Evolutionary conservation across 2,329 filamentous ascomycete genomes (phyloP).

Genomic region (Pseudogymnoascus sp.): DNA sequence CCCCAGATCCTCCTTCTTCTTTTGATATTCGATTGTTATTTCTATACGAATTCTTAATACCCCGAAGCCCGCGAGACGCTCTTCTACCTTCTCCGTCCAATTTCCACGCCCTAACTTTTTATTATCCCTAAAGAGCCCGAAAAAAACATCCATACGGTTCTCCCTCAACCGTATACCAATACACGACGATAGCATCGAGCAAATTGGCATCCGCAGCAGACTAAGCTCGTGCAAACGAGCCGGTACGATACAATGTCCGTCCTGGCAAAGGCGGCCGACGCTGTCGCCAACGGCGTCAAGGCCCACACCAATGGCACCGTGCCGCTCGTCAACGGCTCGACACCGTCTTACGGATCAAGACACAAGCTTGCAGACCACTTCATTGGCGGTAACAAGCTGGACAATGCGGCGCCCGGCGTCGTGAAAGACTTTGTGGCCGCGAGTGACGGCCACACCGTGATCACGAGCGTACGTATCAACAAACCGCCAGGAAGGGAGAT

Average conservation of each 20-base stretch:
- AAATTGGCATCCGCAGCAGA: not conserved
- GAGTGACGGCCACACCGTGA: conserved; percentile 93
- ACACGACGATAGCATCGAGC: not conserved
- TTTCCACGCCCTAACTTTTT: not conserved
- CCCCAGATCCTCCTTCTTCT: not conserved
- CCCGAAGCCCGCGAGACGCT: not conserved
- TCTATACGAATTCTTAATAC: conserved; percentile 8
- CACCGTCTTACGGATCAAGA: conserved; percentile 65
- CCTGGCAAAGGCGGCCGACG: not conserved
- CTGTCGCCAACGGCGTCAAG: conserved; percentile 25
- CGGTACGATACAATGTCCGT: not conserved
- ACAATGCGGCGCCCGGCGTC: conserved; percentile 71
- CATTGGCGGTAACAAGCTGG: conserved; percentile 86
- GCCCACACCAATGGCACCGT: conserved; percentile 33
- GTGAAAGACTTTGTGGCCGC: conserved; percentile 94
- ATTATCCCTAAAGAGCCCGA: conserved; percentile 5
- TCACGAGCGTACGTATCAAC: conserved; percentile 72
- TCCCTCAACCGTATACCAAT: not conserved
- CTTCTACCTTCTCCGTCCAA: not conserved
- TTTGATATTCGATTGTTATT: conserved; percentile 5
- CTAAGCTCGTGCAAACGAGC: not conserved
- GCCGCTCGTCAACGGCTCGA: conserved; percentile 48
- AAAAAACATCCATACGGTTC: not conserved
- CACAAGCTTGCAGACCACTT: conserved; percentile 86
- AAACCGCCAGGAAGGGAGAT: not conserved